Percentiles rank a stretch among this genome's conserved stretches.
Evolutionary conservation across 768 basidiomycete genomes (phyloP).

Genomic region (Leccinum truebloodii): DNA sequence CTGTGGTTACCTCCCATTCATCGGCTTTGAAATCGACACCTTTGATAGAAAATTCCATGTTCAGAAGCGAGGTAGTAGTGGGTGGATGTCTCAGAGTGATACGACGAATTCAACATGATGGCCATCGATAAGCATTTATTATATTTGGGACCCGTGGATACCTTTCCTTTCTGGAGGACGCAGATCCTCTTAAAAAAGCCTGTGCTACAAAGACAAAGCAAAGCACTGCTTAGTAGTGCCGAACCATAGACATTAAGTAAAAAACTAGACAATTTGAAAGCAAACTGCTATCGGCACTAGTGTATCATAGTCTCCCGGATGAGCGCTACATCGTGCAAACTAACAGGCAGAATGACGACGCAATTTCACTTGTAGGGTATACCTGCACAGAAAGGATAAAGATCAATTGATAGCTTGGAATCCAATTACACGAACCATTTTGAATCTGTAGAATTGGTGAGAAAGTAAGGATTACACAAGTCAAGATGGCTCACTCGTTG

Average conservation of each 20-base stretch:
- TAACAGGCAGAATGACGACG: neutral
- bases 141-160: neutral
- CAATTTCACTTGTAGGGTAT: conserved; percentile 32
- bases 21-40: conserved; percentile 41
- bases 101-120: neutral
- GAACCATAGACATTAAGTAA: neutral
- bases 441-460: conserved; percentile 40
- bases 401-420: neutral
- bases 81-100: neutral
- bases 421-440: conserved; percentile 39
- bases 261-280: neutral
- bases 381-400: conserved; percentile 20
- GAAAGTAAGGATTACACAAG: neutral
- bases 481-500: conserved; percentile 61
- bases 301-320: neutral
- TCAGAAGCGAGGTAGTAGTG: neutral
- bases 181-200: conserved; percentile 5
- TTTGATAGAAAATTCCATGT: conserved; percentile 42
- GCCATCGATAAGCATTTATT: conserved; percentile 9
- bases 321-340: neutral
- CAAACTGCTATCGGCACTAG: neutral
- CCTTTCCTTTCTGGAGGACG: conserved; percentile 11
- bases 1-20: conserved; percentile 57
- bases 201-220: neutral
- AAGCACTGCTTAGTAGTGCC: neutral